Conservation (phyloP, 2,329 filamentous ascomycete species). For the Monosporascus sp. region DNA sequence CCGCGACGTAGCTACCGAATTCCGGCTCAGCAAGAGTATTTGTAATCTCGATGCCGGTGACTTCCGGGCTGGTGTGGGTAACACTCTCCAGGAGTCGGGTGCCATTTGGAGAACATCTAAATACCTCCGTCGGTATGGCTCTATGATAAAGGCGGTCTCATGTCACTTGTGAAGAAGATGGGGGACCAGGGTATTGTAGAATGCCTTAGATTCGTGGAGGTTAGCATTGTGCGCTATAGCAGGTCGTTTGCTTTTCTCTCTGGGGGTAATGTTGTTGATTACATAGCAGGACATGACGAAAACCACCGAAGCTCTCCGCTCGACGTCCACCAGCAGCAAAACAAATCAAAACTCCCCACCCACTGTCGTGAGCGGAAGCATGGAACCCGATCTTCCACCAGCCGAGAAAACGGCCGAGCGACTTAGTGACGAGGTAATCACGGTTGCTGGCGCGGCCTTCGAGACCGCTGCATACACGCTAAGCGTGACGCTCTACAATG, state of each 20-base stretch:
- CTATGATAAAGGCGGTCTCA: background rate
- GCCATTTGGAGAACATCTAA: background rate
- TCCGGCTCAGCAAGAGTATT: background rate
- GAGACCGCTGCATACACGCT: constrained; percentile 1
- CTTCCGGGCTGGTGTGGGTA: background rate
- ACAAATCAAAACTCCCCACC: background rate
- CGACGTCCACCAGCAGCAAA: too few relatives aligned
- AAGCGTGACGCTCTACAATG: background rate
- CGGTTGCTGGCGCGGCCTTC: constrained; percentile 1
- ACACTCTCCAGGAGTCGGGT: background rate
- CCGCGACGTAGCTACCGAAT: background rate
- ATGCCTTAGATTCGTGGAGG: background rate
- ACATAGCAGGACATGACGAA: too few relatives aligned
- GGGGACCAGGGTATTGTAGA: background rate
- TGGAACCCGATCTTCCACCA: background rate
- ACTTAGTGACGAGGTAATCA: background rate
- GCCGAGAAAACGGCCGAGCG: background rate
- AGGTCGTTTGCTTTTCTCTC: background rate
- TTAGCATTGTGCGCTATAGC: background rate
- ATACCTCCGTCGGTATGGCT: background rate
- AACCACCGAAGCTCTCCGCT: too few relatives aligned
- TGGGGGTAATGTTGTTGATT: too few relatives aligned
- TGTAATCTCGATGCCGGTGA: background rate
- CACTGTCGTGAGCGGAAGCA: background rate
- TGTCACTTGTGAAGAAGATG: background rate